Percentiles rank a stretch among this genome's conserved stretches.
phyloP scores from a whole-genome alignment of 805 yeast species.

The Candida patagonica region DNA sequence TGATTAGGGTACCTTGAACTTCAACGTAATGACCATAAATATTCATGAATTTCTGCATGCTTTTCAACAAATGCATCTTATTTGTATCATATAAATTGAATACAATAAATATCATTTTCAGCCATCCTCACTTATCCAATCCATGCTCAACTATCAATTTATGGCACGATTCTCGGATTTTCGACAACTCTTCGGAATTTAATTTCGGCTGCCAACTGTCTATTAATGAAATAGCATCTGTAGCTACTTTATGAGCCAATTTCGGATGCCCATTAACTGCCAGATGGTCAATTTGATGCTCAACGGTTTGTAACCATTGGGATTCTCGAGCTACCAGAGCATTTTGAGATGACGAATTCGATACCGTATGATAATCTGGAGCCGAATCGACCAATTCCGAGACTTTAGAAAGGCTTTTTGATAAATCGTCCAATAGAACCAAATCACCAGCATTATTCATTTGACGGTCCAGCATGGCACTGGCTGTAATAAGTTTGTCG shows the following conservation, averaged over 20 bases:
- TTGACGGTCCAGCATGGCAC: conserved; percentile 25
- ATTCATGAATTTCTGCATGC: conserved; percentile 1
- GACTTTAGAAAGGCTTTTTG: conserved; percentile 6
- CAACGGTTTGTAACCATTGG: neutral
- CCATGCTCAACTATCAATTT: neutral
- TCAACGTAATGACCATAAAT: neutral
- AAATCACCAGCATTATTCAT: conserved; percentile 6
- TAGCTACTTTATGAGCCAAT: neutral
- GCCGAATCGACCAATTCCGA: conserved; percentile 4
- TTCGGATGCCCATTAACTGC: neutral
- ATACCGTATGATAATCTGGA: neutral
- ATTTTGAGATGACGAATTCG: too few species aligned
- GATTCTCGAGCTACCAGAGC: neutral
- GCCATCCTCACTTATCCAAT: too few species aligned
- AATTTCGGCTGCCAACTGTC: neutral
- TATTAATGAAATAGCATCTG: neutral
- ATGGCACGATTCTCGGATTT: neutral
- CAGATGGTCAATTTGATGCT: neutral
- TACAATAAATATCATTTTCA: neutral
- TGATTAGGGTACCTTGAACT: neutral
- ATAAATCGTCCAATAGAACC: conserved; percentile 4
- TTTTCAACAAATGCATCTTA: conserved; percentile 5
- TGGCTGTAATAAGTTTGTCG: conserved; percentile 28
- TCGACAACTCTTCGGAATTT: neutral
- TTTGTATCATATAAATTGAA: neutral